Percentiles rank a stretch among this genome's conserved stretches.
These are phyloP conservation scores for Aspergillus hancockii DNA, from an alignment of 495 filamentous ascomycete genomes.

Conservation along the genomic window DNA sequence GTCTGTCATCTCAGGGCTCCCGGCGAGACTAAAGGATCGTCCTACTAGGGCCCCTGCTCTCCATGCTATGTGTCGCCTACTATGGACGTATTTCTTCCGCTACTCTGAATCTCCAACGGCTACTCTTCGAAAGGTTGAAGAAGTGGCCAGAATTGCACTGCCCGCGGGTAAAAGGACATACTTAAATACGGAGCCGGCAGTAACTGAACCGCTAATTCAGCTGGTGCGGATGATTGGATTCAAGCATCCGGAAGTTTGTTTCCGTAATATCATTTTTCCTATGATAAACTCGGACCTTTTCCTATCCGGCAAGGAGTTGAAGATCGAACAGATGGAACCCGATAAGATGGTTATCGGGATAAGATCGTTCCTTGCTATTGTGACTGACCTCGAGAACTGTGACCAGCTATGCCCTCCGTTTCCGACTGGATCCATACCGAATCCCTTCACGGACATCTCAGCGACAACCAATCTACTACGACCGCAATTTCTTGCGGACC, in stretches of 20 bases:
- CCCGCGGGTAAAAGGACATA: conserved; percentile 75
- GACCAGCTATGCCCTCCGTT: conserved; percentile 80
- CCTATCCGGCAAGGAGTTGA: conserved; percentile 70
- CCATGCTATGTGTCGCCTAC: conserved; percentile 84
- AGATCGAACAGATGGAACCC: conserved; percentile 90
- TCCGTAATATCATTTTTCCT: conserved; percentile 88
- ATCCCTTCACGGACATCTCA: conserved; percentile 42
- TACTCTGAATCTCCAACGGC: conserved; percentile 68
- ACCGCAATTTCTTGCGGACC: conserved; percentile 43
- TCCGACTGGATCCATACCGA: conserved; percentile 55
- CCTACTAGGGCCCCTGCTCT: conserved; percentile 76
- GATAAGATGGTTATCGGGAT: conserved; percentile 97
- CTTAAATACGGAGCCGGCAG: conserved; percentile 74
- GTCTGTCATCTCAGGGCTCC: conserved; percentile 71
- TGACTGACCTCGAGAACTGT: conserved; percentile 89
- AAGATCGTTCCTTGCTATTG: conserved; percentile 84
- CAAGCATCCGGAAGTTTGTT: conserved; percentile 90
- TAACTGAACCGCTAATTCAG: conserved; percentile 87
- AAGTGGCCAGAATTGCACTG: conserved; percentile 78
- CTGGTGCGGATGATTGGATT: conserved; percentile 94
- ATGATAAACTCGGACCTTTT: conserved; percentile 91
- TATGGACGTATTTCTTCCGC: conserved; percentile 95
- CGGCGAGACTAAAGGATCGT: conserved; percentile 80
- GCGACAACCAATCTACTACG: conserved; percentile 38
- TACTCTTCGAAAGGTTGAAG: conserved; percentile 79